phyloP scores from a whole-genome alignment of 2,329 filamentous ascomycete genomes.

The Colletotrichum tamarilloi region DNA sequence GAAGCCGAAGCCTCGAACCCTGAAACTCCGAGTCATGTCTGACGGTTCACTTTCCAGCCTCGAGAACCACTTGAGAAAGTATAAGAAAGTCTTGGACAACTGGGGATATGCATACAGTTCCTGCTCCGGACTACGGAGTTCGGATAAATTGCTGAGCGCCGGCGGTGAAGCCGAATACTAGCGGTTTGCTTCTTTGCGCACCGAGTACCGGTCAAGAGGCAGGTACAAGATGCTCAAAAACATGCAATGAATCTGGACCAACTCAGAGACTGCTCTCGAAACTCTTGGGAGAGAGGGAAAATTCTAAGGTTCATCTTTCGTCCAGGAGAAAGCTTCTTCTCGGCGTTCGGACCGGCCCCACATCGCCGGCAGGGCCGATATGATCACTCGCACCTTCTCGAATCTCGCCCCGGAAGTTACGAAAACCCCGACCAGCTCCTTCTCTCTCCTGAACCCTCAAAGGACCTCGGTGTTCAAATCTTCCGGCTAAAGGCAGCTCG shows the following conservation, averaged over 20 bases:
- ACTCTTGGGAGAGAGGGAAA: too few species aligned
- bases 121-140: too few species aligned
- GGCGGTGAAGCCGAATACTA: too few species aligned
- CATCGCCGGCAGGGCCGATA: neutral
- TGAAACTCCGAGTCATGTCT: neutral
- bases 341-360: neutral
- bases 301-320: too few species aligned
- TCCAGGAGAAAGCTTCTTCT: too few species aligned
- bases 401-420: neutral
- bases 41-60: neutral
- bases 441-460: neutral
- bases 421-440: neutral
- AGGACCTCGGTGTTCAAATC: neutral
- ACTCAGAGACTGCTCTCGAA: too few species aligned
- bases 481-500: neutral
- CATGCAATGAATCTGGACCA: too few species aligned
- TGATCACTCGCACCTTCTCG: neutral
- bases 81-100: neutral
- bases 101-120: neutral
- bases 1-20: neutral
- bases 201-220: too few species aligned
- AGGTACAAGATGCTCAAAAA: too few species aligned
- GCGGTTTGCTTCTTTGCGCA: too few species aligned
- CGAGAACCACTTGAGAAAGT: rapidly evolving
- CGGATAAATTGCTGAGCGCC: too few species aligned